Conservation (phyloP, 352 stramenopile species). For the Globisporangium okanoganense region DNA sequence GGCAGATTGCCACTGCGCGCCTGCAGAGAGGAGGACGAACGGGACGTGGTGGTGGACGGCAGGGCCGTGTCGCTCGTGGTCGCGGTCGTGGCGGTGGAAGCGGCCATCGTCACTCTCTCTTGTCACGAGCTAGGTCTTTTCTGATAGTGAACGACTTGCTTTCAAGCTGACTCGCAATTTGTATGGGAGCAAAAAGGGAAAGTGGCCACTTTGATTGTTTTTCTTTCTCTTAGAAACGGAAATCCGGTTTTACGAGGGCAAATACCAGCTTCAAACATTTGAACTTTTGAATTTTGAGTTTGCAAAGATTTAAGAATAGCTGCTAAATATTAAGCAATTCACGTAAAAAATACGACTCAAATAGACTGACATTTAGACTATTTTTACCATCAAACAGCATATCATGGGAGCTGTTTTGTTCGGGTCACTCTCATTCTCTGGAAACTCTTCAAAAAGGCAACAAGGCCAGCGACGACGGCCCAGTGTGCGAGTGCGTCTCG, state of each 20-base stretch:
- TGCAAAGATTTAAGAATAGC: neutral
- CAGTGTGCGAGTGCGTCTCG: neutral
- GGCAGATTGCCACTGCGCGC: slow-evolving; percentile 24
- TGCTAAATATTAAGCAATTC: neutral
- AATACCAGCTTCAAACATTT: neutral
- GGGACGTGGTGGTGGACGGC: neutral
- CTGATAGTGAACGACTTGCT: slow-evolving; percentile 6
- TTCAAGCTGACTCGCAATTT: neutral
- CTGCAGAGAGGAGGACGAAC: slow-evolving; percentile 6
- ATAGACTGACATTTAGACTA: no score
- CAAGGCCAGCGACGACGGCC: neutral
- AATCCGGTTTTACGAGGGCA: neutral
- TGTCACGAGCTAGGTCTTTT: neutral
- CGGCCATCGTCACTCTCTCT: neutral
- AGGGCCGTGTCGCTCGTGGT: neutral
- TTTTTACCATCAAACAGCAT: neutral
- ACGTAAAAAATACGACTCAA: no score
- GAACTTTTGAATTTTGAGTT: slow-evolving; percentile 1
- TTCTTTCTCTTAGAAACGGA: neutral
- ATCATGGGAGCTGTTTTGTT: neutral
- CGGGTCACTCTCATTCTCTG: neutral
- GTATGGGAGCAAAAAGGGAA: slow-evolving; percentile 1
- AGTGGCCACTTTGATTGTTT: slow-evolving; percentile 1
- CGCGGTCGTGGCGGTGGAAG: neutral
- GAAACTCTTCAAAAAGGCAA: neutral